Evolutionary conservation across 352 stramenopile species (phyloP), one percentile per base, ranked within the genome.

Genomic region (Blastocystis sp.): DNA sequence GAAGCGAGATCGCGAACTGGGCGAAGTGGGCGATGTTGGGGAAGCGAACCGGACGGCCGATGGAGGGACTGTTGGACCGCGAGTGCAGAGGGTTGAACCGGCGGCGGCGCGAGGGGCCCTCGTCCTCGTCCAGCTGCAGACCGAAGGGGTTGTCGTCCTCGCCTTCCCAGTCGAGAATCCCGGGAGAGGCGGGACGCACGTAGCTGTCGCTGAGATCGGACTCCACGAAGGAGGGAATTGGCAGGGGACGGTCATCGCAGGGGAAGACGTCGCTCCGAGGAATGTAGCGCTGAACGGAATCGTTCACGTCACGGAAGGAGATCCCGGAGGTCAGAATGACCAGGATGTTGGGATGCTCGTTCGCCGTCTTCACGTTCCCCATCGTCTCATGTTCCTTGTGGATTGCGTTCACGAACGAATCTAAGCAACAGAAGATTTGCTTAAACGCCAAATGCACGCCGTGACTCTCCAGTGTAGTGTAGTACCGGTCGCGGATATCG

Each of bases 21-120:
- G 72, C 53, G 38, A 84, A 84, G 38, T 76, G 64, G 11, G 64
- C 64, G 18, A 76, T 54, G 38, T 76, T 76, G 7, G 64, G 64
- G 24, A 59, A 51, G 11, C 21, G 42, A n/a, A 76, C 42, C 1
- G 64, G 64, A 29, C 53, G 42, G 8, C 64, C 64, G 32, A 76
- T 76, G 4, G 64, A 76, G 9, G 64, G 64, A 76, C 64, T 76
- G 38, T 24, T 57, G 24, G 40, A 59, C 1, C 61, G 61, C 6
- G 57, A 42, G 21, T 67, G 57, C 1, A 67, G 32, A n/a, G 57
- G 57, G 21, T 67, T 1, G 24, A 6, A 24, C 6, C 24, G 57
- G 21, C 57, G 24, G 38, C 24, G 32, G 38, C 21, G 32, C 6
- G n/a, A 14, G 14, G 57, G 21, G 2, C 38, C 38, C 3, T 4